Evolutionary conservation across 352 stramenopile genomes (phyloP).

Genomic region (Pythium plurisporium): DNA sequence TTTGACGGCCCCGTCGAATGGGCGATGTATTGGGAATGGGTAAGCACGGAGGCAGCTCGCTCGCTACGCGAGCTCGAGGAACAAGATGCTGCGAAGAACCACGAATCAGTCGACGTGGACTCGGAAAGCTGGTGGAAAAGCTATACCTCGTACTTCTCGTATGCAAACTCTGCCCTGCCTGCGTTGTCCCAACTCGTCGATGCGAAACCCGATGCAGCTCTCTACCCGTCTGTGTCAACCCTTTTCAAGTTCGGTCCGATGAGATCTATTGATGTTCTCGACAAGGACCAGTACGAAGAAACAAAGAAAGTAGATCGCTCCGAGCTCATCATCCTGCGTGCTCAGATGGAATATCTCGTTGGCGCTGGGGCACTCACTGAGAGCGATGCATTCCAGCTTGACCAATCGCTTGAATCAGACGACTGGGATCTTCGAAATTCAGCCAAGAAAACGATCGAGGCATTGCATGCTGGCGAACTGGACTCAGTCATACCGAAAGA

Average conservation of each 20-base stretch:
- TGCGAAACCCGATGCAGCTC: conserved; percentile 12
- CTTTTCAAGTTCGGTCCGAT: conserved; percentile 21
- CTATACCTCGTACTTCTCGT: conserved; percentile 47
- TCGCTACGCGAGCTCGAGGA: conserved; percentile 65
- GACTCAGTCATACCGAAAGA: conserved; percentile 22
- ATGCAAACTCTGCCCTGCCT: conserved; percentile 19
- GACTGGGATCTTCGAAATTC: conserved; percentile 41
- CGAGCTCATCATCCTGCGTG: conserved; percentile 49
- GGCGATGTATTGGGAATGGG: conserved; percentile 86
- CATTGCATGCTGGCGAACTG: conserved; percentile 50
- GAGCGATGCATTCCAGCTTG: conserved; percentile 68
- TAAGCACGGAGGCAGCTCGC: conserved; percentile 69
- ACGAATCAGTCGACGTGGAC: conserved; percentile 31
- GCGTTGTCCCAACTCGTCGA: background rate
- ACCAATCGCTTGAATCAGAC: conserved; percentile 51
- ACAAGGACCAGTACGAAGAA: background rate
- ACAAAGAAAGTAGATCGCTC: background rate
- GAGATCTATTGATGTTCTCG: background rate
- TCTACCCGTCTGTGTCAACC: conserved; percentile 35
- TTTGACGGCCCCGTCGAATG: conserved; percentile 74
- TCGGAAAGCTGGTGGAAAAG: conserved; percentile 64
- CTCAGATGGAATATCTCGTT: conserved; percentile 75
- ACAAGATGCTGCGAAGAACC: conserved; percentile 41
- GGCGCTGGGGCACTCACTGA: conserved; percentile 55
- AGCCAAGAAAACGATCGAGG: conserved; percentile 54